A percentile compares a stretch with the other conserved stretches of the same genome.
Evolutionary conservation across 495 filamentous ascomycete species (phyloP).

Genomic region (Cetradonia linearis): DNA sequence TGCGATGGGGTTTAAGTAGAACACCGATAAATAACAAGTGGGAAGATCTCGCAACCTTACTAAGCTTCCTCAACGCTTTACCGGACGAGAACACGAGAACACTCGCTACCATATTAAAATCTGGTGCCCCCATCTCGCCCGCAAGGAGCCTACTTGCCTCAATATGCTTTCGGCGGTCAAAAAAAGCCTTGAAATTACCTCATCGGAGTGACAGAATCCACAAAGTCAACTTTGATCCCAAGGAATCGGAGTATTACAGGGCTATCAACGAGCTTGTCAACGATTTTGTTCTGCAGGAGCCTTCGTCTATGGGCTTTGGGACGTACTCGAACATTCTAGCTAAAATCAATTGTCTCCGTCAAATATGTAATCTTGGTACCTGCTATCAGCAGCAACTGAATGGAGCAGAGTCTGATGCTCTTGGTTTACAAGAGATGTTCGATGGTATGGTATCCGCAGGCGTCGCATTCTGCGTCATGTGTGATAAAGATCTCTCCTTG

Average conservation of each 20-base stretch:
- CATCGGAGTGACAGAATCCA: slow-evolving; percentile 24
- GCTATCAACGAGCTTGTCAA: slow-evolving; percentile 23
- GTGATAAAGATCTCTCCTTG: slow-evolving; percentile 8
- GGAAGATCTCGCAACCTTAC: slow-evolving; percentile 30
- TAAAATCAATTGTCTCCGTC: slow-evolving; percentile 34
- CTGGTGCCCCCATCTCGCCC: slow-evolving; percentile 20
- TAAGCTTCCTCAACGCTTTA: slow-evolving; percentile 33
- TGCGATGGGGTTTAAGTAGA: slow-evolving; percentile 36
- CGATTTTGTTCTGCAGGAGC: slow-evolving; percentile 11
- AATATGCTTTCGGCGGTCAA: slow-evolving; percentile 33
- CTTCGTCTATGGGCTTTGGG: background rate
- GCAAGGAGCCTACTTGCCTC: slow-evolving; percentile 27
- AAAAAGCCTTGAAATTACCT: slow-evolving; percentile 30
- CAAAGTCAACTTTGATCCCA: slow-evolving; percentile 27
- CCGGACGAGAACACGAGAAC: slow-evolving; percentile 30
- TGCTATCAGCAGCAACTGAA: background rate
- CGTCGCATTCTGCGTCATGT: slow-evolving; percentile 10
- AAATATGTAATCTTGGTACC: slow-evolving; percentile 35
- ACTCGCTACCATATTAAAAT: slow-evolving; percentile 31
- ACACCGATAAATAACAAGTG: slow-evolving; percentile 38
- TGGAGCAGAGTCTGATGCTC: slow-evolving; percentile 35
- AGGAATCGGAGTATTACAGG: slow-evolving; percentile 29
- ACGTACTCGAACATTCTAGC: slow-evolving; percentile 31
- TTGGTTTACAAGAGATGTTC: slow-evolving; percentile 24
- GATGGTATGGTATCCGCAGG: slow-evolving; percentile 15